Conservation (phyloP, 495 filamentous ascomycete genomes). For the Daldinia caldariorum region DNA sequence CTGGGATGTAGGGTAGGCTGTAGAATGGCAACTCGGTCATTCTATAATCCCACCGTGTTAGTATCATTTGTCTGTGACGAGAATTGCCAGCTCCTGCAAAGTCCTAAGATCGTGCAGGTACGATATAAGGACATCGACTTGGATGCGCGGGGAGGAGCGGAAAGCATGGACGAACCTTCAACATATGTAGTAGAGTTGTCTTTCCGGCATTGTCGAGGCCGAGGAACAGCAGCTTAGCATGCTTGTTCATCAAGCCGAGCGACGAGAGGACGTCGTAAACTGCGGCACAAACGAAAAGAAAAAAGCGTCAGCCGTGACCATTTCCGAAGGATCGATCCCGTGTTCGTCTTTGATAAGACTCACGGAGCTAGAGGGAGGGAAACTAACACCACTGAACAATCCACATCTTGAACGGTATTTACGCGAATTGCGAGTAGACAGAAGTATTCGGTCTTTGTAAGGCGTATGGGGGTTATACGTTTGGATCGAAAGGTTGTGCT, state of each 20-base stretch:
- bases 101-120: background rate
- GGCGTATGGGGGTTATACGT: slow-evolving; percentile 7
- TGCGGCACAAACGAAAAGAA: slow-evolving; percentile 48
- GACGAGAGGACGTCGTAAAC: slow-evolving; percentile 93
- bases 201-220: slow-evolving; percentile 98
- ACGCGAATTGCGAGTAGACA: background rate
- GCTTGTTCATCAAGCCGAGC: slow-evolving; percentile 94
- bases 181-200: slow-evolving; percentile 90
- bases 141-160: slow-evolving; percentile 13
- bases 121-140: background rate
- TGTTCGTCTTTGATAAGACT: slow-evolving; percentile 1
- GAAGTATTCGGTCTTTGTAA: slow-evolving; percentile 39
- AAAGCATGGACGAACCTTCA: slow-evolving; percentile 73
- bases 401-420: slow-evolving; percentile 74
- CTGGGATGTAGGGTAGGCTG: slow-evolving; percentile 90
- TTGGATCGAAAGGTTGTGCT: slow-evolving; percentile 4
- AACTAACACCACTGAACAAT: slow-evolving; percentile 93
- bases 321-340: slow-evolving; percentile 3
- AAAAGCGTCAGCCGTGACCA: slow-evolving; percentile 38
- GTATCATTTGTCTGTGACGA: slow-evolving; percentile 7
- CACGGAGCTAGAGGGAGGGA: slow-evolving; percentile 8
- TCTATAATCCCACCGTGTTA: slow-evolving; percentile 59
- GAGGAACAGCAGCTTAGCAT: slow-evolving; percentile 92
- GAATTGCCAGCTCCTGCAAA: background rate
- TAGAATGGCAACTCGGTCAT: slow-evolving; percentile 92